Evolutionary conservation across 2,329 filamentous ascomycete genomes (phyloP), one percentile per base, ranked within the genome.

Genomic region (Onygenales sp.): DNA sequence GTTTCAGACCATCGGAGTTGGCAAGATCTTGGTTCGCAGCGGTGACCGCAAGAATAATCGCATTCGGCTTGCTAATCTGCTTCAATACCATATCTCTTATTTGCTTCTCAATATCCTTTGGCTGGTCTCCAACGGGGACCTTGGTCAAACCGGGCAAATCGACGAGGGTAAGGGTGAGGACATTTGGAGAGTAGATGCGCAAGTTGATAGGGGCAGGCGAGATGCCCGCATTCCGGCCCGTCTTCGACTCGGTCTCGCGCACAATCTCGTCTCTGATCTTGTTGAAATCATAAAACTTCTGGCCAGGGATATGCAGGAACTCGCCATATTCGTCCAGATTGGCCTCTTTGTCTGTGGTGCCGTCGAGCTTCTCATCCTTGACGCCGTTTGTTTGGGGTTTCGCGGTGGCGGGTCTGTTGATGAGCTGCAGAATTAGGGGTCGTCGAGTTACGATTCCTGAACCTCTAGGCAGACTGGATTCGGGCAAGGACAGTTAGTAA

Each of bases 251-350:
- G 43, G 93, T 98, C 76, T 98, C 93, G 65, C 88, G 85, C 61
- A 92, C 87, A 69, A 98, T 98, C 76, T 98, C 93, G 54, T 97
- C 93, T 64, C 93, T 84, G 65, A 98, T 95, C 79, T 96, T 95
- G 78, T 90, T 88, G 77, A 98, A 98, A 75, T 98, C 93, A 74
- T 84, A 84, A 77, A 95, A 97, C 74, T 97, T 97, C 74, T 97
- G 88, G 63, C 91, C 93, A 17, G 93, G 92, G 59, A 98, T 88
- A 72, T 98, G 93, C 59, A 98, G 79, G 74, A 98, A 98, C 78
- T 98, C 93, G 77, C 92, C 93, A 88, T 94, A 98, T 73, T 98
- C 93, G 67, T 97, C 90, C 17, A 81, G 72, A 71, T 98, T 98
- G 65, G 91, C 88, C 62, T 90, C 87, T 70, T 87, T 87, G 72